These are phyloP conservation scores for Pugionium dolabratum DNA, from an alignment of 345 rosid species.

Conservation along the genomic window DNA sequence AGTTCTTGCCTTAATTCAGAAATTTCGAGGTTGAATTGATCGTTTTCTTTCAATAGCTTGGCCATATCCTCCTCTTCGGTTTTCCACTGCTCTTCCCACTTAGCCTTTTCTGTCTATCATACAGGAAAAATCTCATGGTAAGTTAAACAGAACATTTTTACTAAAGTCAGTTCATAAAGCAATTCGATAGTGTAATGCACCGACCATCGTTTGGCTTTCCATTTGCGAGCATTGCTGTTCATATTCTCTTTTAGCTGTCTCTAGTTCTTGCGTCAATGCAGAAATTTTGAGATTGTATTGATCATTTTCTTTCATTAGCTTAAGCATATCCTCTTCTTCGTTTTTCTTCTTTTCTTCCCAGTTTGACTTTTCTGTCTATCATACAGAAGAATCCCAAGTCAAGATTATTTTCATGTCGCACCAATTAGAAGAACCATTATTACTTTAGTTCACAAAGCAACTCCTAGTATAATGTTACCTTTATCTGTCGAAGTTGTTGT, in stretches of 20 bases:
- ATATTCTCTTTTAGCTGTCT: conserved; percentile 45
- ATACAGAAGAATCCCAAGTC: conserved; percentile 9
- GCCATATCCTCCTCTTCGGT: conserved; percentile 46
- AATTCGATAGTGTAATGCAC: conserved; percentile 17
- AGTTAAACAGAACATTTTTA: background rate
- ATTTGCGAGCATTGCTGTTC: conserved; percentile 51
- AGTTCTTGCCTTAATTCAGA: conserved; percentile 50
- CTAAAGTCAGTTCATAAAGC: background rate
- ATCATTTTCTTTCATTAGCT: conserved; percentile 46
- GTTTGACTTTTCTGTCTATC: conserved; percentile 51
- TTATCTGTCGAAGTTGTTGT: conserved; percentile 54
- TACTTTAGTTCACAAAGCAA: conserved; percentile 12
- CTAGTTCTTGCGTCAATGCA: conserved; percentile 53
- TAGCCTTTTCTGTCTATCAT: conserved; percentile 49
- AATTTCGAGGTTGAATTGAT: conserved; percentile 41
- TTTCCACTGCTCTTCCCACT: conserved; percentile 51
- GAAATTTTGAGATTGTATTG: conserved; percentile 40
- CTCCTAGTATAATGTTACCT: conserved; percentile 43
- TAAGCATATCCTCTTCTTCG: conserved; percentile 47
- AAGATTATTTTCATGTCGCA: background rate
- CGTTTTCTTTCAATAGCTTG: conserved; percentile 47
- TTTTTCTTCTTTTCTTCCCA: conserved; percentile 49
- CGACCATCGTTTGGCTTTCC: conserved; percentile 58
- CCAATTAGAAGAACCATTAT: background rate
- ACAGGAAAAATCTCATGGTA: background rate